Conservation (phyloP, 768 basidiomycete species). For the Suillus paluster region DNA sequence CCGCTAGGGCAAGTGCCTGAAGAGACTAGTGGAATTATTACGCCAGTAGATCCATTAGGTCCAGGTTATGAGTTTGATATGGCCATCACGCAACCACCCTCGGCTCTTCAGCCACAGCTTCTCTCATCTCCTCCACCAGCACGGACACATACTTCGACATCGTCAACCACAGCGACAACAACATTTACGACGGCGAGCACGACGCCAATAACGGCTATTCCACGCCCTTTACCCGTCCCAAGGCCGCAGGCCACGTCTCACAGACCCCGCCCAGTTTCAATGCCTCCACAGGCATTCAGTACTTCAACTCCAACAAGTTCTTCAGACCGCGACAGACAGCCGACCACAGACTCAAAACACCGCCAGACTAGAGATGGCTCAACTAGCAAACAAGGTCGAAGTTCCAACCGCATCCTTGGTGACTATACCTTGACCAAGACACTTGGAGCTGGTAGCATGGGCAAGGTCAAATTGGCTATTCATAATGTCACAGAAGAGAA, state of each 20-base stretch:
- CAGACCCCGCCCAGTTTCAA: conserved; percentile 68
- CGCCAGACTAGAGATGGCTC: conserved; percentile 36
- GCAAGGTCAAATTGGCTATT: conserved; percentile 95
- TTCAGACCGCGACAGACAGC: conserved; percentile 36
- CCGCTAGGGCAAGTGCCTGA: conserved; percentile 56
- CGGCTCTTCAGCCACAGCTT: conserved; percentile 33
- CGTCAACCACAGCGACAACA: conserved; percentile 14
- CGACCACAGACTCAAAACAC: conserved; percentile 32
- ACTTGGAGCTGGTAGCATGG: conserved; percentile 97
- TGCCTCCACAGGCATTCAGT: conserved; percentile 67
- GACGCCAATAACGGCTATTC: conserved; percentile 32
- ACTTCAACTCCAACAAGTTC: conserved; percentile 36
- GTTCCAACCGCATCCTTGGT: conserved; percentile 67
- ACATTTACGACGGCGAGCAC: conserved; percentile 16
- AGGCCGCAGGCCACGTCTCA: conserved; percentile 27
- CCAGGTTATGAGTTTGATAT: conserved; percentile 66
- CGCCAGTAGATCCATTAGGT: conserved; percentile 56
- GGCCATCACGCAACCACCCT: conserved; percentile 36
- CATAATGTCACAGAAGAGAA: conserved; percentile 91
- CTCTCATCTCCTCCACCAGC: conserved; percentile 20
- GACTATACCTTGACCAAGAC: conserved; percentile 98
- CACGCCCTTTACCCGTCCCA: conserved; percentile 38
- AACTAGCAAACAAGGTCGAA: conserved; percentile 40
- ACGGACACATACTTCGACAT: conserved; percentile 12
- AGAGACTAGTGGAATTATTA: conserved; percentile 46